Base-by-base conservation (phyloP, 176 grass and related monocot species). In the Paspalum notatum region DNA sequence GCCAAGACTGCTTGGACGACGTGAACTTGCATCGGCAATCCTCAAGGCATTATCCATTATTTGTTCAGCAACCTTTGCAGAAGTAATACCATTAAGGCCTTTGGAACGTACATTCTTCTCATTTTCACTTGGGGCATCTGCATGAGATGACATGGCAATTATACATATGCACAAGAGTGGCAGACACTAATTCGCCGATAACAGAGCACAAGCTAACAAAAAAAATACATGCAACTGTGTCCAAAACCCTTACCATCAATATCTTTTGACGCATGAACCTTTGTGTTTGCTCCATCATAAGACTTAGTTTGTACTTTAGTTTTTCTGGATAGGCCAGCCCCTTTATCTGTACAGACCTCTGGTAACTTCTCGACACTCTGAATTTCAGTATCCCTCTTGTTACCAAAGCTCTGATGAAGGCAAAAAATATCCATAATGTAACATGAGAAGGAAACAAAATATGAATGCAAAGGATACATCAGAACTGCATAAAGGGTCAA, bases 311-410 rank as follows among this genome's bases (percentile, higher is more conserved):
- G 71, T 45, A 80, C 37, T 91, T 86, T 84, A 55, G 24, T 56
- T 61, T 86, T 89, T 83, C 74, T 89, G 66, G 85, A 92, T 82
- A 77, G 62, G 16, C 79, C 79, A 64, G 73, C 78, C 38, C 63
- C 86, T 80, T 83, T 75, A 85, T 79, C 63, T 89, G 25, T 75
- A 84, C 26, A 51, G 68, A 38, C 77, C 61, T 89, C 83, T 26
- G 68, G 66, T 68, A 88, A 85, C 46, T 91, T 95, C 74, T 90
- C 79, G 55, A 73, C 75, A 85, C 78, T 86, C 85, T 89, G 81
- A 82, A 92, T 90, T 85, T 91, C 90, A 63, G 72, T 76, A 82
- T 90, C 90, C 58, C 70, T 87, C 78, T 95, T 95, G 86, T 81
- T 84, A 62, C 79, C 82, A 66, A 80, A 93, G 80, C 89, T 95